Percentiles rank a stretch among this genome's conserved stretches.
Evolutionary conservation across 345 rosid genomes (phyloP).

Genomic region (Mercurialis annua): DNA sequence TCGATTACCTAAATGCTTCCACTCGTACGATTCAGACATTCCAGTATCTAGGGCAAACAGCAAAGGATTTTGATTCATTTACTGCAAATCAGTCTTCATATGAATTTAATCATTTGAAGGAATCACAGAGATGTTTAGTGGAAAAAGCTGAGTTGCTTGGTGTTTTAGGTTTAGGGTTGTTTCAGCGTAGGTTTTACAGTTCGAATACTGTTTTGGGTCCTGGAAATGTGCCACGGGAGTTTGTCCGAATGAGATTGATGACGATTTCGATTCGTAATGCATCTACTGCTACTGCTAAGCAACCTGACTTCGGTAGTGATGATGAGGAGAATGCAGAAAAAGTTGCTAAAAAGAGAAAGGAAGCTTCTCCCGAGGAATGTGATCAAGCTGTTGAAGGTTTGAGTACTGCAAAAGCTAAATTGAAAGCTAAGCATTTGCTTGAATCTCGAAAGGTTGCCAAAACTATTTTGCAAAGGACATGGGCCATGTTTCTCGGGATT

Average conservation of each 20-base stretch:
- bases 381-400: slow-evolving; percentile 93
- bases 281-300: slow-evolving; percentile 58
- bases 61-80: slow-evolving; percentile 27
- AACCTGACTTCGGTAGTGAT: slow-evolving; percentile 49
- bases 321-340: slow-evolving; percentile 50
- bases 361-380: slow-evolving; percentile 91
- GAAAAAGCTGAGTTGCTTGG: slow-evolving; percentile 2
- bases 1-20: slow-evolving; percentile 41
- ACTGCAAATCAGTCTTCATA: slow-evolving; percentile 18
- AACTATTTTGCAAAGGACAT: slow-evolving; percentile 46
- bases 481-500: slow-evolving; percentile 64
- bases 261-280: slow-evolving; percentile 38
- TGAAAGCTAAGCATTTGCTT: slow-evolving; percentile 66
- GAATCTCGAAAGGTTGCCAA: slow-evolving; percentile 52
- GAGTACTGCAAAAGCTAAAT: slow-evolving; percentile 79
- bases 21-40: slow-evolving; percentile 38
- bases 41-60: slow-evolving; percentile 34
- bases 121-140: slow-evolving; percentile 9
- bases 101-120: slow-evolving; percentile 19
- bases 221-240: slow-evolving; percentile 29
- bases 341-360: slow-evolving; percentile 47
- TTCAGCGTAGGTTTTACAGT: slow-evolving; percentile 26
- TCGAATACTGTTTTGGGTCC: slow-evolving; percentile 17
- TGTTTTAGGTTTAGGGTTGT: slow-evolving; percentile 23
- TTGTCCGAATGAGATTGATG: slow-evolving; percentile 29